These are phyloP conservation scores for Ceratocystis cubensis DNA, from an alignment of 2,329 filamentous ascomycete genomes.

Conservation along the genomic window DNA sequence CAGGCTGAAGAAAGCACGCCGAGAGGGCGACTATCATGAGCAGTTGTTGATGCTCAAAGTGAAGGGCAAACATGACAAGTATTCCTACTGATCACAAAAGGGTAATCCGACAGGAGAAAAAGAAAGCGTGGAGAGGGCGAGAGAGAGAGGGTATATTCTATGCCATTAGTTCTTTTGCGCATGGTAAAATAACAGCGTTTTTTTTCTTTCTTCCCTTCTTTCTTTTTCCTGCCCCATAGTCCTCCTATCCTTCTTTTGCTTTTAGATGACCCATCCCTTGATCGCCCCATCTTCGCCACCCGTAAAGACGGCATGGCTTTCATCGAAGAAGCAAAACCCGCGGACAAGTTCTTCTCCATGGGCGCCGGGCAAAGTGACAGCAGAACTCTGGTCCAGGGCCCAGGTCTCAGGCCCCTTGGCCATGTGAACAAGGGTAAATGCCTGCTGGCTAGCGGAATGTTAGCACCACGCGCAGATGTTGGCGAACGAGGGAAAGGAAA, in stretches of 20 bases:
- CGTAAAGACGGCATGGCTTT: slow-evolving; percentile 46
- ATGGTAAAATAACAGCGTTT: background rate
- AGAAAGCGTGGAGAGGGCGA: background rate
- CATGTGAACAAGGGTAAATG: slow-evolving; percentile 49
- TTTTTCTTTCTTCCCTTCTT: background rate
- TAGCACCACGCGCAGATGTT: background rate
- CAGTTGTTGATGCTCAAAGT: slow-evolving; percentile 73
- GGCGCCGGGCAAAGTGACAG: slow-evolving; percentile 47
- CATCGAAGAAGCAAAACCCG: slow-evolving; percentile 51
- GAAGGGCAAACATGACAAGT: slow-evolving; percentile 90
- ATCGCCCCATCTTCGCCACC: slow-evolving; percentile 47
- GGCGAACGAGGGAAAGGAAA: slow-evolving; percentile 4
- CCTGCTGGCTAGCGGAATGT: slow-evolving; percentile 34
- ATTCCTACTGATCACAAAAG: slow-evolving; percentile 27
- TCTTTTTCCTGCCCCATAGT: background rate
- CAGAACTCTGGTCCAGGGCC: slow-evolving; percentile 42
- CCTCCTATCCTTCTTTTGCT: slow-evolving; percentile 13
- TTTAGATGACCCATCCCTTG: slow-evolving; percentile 39
- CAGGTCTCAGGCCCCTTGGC: slow-evolving; percentile 38
- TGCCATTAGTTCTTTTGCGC: background rate
- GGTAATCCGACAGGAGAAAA: background rate
- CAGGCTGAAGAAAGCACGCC: slow-evolving; percentile 66
- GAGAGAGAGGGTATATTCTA: background rate
- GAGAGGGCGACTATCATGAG: slow-evolving; percentile 85
- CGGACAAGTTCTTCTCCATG: slow-evolving; percentile 53